These are phyloP conservation scores for Parmales sp. DNA, from an alignment of 108 stramenopile species.

Conservation along the genomic window DNA sequence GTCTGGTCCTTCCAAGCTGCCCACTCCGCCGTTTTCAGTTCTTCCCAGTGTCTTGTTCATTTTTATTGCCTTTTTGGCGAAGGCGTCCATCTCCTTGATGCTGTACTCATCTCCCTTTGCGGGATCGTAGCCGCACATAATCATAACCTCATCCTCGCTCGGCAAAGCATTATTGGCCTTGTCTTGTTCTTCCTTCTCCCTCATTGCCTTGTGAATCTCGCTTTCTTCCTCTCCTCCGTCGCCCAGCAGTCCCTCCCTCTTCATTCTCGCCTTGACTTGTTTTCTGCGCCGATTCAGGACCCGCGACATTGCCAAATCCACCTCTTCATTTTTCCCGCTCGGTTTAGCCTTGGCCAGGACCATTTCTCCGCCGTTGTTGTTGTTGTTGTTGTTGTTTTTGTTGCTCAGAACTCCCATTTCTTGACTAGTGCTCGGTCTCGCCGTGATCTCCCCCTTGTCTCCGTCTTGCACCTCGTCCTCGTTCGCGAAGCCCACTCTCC, in stretches of 20 bases:
- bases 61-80: constrained; percentile 6
- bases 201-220: neutral
- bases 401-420: neutral
- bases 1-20: neutral
- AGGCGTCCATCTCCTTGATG: neutral
- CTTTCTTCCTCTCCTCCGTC: neutral
- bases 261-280: neutral
- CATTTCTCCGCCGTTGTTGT: neutral
- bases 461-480: neutral
- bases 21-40: constrained; percentile 5
- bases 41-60: constrained; percentile 3
- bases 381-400: too few relatives aligned
- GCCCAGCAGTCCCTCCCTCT: constrained; percentile 2
- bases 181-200: neutral
- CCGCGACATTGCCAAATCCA: neutral
- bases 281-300: neutral
- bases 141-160: constrained; percentile 7
- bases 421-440: neutral
- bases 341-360: neutral
- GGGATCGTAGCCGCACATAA: neutral
- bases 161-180: neutral
- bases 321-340: neutral
- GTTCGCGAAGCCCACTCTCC: neutral
- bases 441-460: neutral
- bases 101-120: constrained; percentile 2